Base-by-base conservation (phyloP, 164 flowering plant species). In the Sextonia rubra region DNA sequence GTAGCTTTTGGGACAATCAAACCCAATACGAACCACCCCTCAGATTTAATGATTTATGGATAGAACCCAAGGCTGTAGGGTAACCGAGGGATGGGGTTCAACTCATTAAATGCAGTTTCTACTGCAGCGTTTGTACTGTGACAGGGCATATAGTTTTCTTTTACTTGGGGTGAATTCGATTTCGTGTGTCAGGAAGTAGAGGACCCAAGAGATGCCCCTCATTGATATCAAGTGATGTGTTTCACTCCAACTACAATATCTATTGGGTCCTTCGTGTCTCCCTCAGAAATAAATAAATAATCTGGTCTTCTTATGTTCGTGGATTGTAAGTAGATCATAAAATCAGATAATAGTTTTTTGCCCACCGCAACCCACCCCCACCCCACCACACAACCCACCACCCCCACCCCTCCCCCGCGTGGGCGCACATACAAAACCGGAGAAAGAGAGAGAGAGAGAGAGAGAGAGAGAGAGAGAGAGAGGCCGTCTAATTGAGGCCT, bases 1-100 rank as follows among this genome's bases (percentile, higher is more conserved):
- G 25, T 66, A 27, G 65, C 71, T 55, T 56, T 32, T 73, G 44
- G 55, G 55, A 66, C 76, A 56, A 60, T 73, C 76, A 56, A 67
- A 58, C 20, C 17, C 17, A 20, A 52, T 29, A 23, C 37, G 17
- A 49, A 14, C 60, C 15, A 69, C 2, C 5, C 20, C 32, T 3
- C 14, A 52, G n/a, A 52, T 52, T 15, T 15, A 11, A 52, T 52
- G 67, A 12, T n/a, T 25, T 25, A 64, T 64, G 44, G 14, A 26
- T 2, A 29, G 15, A 3, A 64, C 30, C 58, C 58, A 52, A 15
- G 58, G 58, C 58, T 15, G n/a, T 47, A 9, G 48, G 64, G 64
- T 61, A 11, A 24, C 25, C 24, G 27, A 6, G 55, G 69, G 67
- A n/a, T 64, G 69, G 24, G 49, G 20, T 66, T 18, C 17, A 37